These are phyloP conservation scores for Gliomastix tumulicola DNA, from an alignment of 2,329 filamentous ascomycete species.

Conservation along the genomic window DNA sequence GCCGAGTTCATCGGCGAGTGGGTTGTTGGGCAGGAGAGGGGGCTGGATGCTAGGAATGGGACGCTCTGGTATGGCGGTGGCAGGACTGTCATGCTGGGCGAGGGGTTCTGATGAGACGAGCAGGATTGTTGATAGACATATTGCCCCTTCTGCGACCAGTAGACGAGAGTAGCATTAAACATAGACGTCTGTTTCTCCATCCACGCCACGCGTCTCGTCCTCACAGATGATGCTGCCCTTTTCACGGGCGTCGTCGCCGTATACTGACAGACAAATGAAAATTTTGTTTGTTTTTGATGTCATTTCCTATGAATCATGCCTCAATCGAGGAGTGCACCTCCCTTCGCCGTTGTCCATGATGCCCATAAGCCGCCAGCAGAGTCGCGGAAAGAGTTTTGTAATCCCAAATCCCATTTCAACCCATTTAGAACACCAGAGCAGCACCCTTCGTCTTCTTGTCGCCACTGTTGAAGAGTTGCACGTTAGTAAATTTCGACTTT, in stretches of 20 bases:
- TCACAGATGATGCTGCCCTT: no score
- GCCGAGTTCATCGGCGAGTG: constrained; percentile 59
- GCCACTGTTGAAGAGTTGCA: constrained; percentile 63
- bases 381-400: constrained; percentile 30
- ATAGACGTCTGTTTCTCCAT: no score
- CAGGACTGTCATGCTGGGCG: constrained; percentile 56
- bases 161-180: no score
- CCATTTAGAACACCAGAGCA: constrained; percentile 95
- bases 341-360: constrained; percentile 43
- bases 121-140: no score
- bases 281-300: constrained; percentile 6
- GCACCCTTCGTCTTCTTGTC: constrained; percentile 99
- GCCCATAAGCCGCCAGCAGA: constrained; percentile 35
- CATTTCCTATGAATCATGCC: constrained; percentile 35
- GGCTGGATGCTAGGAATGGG: constrained; percentile 69
- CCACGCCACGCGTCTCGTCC: no score
- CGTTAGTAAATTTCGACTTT: constrained; percentile 31
- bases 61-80: constrained; percentile 84
- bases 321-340: constrained; percentile 35
- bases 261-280: no score
- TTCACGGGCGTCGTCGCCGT: no score
- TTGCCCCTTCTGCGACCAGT: no score
- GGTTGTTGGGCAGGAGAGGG: constrained; percentile 80
- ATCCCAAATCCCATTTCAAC: constrained; percentile 39
- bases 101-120: constrained; percentile 60